Evolutionary conservation across 1,284 basidiomycete genomes (phyloP).

Genomic region (Agaricales sp.): DNA sequence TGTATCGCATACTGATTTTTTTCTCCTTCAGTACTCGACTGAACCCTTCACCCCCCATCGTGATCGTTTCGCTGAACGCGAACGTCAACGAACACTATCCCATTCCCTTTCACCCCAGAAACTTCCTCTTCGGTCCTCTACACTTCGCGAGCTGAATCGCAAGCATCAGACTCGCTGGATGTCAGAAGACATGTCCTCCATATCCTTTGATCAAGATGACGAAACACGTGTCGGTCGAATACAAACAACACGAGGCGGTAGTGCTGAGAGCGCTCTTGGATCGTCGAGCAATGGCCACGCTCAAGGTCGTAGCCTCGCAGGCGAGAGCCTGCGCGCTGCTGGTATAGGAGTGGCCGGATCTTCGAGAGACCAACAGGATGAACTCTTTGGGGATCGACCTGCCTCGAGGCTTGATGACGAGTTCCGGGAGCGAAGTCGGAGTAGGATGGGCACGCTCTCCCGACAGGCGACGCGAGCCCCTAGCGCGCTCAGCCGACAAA

Average conservation of each 20-base stretch:
- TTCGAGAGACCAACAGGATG: constrained; percentile 26
- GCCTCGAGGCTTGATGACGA: constrained; percentile 10
- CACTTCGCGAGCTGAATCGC: constrained; percentile 32
- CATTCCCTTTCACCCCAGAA: constrained; percentile 23
- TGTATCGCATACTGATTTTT: constrained; percentile 11
- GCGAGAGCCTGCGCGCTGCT: constrained; percentile 63
- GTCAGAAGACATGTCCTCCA: constrained; percentile 27
- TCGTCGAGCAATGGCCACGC: too few relatives aligned
- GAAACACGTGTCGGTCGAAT: constrained; percentile 22
- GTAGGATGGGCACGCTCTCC: constrained; percentile 5
- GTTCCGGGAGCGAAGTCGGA: constrained; percentile 6
- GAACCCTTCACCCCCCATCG: not conserved
- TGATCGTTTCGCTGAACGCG: not conserved
- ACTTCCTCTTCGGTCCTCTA: constrained; percentile 15
- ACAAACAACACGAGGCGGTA: constrained; percentile 49
- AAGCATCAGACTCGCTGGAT: constrained; percentile 43
- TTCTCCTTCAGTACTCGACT: constrained; percentile 15
- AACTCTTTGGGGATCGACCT: constrained; percentile 13
- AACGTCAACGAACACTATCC: constrained; percentile 12
- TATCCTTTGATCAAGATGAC: constrained; percentile 14
- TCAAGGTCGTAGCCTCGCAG: constrained; percentile 47
- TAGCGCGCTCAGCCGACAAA: constrained; percentile 45
- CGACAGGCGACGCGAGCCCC: constrained; percentile 10
- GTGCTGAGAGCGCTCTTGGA: constrained; percentile 43
- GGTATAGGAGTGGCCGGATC: constrained; percentile 38